Conservation (phyloP, 306 rosid species). For the Castanea sativa region DNA sequence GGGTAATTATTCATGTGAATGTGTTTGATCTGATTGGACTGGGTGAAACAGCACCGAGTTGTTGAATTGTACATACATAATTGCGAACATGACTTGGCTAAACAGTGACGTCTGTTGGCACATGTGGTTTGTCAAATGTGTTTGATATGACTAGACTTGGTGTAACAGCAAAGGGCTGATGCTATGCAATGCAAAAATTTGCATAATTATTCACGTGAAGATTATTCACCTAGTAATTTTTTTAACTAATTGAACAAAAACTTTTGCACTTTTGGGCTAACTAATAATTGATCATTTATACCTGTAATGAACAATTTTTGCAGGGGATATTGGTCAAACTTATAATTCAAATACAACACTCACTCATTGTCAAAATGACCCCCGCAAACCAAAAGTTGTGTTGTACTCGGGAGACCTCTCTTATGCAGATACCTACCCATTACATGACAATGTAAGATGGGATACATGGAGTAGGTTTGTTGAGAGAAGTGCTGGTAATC, state of each 20-base stretch:
- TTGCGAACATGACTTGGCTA: no score
- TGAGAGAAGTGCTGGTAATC: constrained; percentile 80
- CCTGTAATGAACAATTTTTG: neutral
- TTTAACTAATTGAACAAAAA: neutral
- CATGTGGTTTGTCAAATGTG: no score
- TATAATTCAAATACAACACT: constrained; percentile 74
- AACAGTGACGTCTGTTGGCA: no score
- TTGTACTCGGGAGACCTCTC: constrained; percentile 78
- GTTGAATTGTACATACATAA: no score
- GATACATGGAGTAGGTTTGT: constrained; percentile 80
- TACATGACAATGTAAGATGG: constrained; percentile 74
- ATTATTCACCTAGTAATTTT: neutral
- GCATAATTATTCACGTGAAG: no score
- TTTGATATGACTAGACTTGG: no score
- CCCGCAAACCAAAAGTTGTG: constrained; percentile 54
- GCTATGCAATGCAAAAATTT: no score
- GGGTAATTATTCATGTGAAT: no score
- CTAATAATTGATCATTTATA: neutral
- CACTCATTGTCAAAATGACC: constrained; percentile 61
- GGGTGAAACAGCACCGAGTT: no score
- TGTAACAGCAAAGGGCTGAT: no score
- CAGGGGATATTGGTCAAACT: constrained; percentile 90
- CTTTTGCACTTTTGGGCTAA: no score
- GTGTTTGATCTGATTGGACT: no score
- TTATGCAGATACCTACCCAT: constrained; percentile 63